Evolutionary conservation across 345 rosid genomes (phyloP), one percentile per base, ranked within the genome.

Genomic region (Populus deltoides): DNA sequence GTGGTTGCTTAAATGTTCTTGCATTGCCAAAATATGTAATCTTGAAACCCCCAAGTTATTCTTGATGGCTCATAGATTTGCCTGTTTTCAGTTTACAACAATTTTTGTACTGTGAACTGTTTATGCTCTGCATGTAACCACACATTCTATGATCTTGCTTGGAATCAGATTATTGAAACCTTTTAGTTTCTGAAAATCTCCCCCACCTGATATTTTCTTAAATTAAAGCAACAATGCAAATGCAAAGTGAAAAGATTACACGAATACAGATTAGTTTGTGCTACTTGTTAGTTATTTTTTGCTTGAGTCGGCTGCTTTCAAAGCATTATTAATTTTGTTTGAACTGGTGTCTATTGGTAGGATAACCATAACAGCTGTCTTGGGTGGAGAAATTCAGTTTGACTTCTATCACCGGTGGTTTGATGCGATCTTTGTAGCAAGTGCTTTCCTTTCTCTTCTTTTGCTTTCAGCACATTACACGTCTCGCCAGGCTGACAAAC

Each of bases 361-460:
- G 91, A 81, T 90, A 77, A 94, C 94, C 75, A 94, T 94, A 88
- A 97, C 97, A 31, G 97, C 90, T 75, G 99, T 97, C 61, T 75
- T 96, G 84, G 99, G 98, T 15, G 98, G 97, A 79, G 99, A 96
- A 76, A 94, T 94, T 81, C 99, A 94, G 86, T 94, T 96, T 70
- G 99, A 92, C 85, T 94, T 94, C 84, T 96, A 94, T 87, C 98
- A 96, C 76, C 87, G 97, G 75, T 96, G 97, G 98, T 93, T 96
- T 73, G 99, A 93, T 87, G 99, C 99, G 25, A 90, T 93, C 72
- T 90, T 92, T 75, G 98, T 91, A 68, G 99, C 99, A 38, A 93
- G 98, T 76, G 94, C 98, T 75, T 92, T 96, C 88, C 97, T 93
- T 69, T 96, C 99, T 66, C 87, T 93, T 73, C 92, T 96, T 76